A percentile compares a stretch with the other conserved stretches of the same genome.
phyloP scores from a whole-genome alignment of 192 early-diverging fungal genomes.

The Helicostylum pulchrum region DNA sequence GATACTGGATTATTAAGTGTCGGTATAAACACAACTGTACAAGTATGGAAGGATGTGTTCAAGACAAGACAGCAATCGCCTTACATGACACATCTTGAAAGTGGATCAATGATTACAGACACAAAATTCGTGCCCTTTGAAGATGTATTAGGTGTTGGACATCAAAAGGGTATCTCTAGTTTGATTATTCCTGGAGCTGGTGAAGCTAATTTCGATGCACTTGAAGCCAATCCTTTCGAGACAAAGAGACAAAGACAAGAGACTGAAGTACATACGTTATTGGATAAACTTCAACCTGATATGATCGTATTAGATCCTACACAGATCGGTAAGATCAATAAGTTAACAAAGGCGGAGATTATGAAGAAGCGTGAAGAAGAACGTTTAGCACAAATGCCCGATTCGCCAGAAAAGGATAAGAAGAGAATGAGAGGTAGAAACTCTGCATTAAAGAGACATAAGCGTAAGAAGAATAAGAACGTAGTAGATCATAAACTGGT shows the following conservation, averaged over 20 bases:
- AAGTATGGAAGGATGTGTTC: slow-evolving; percentile 90
- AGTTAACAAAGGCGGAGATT: slow-evolving; percentile 56
- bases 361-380: slow-evolving; percentile 57
- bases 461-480: slow-evolving; percentile 78
- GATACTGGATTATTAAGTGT: slow-evolving; percentile 83
- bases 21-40: slow-evolving; percentile 73
- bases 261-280: slow-evolving; percentile 77
- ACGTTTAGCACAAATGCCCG: slow-evolving; percentile 48
- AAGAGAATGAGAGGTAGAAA: slow-evolving; percentile 68
- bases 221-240: slow-evolving; percentile 91
- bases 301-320: slow-evolving; percentile 86
- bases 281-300: slow-evolving; percentile 93
- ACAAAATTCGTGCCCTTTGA: slow-evolving; percentile 91
- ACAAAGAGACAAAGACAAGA: slow-evolving; percentile 86
- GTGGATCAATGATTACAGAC: slow-evolving; percentile 48
- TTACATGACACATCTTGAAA: slow-evolving; percentile 81
- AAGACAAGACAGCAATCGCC: slow-evolving; percentile 70
- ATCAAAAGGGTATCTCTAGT: slow-evolving; percentile 71
- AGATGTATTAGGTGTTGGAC: slow-evolving; percentile 87
- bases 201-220: slow-evolving; percentile 94
- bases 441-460: slow-evolving; percentile 71
- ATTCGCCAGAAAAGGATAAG: slow-evolving; percentile 51
- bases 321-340: slow-evolving; percentile 78
- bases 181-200: slow-evolving; percentile 91
- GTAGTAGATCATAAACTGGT: slow-evolving; percentile 75